Conservation (phyloP, 495 filamentous ascomycete species). For the Rostrohypoxylon terebratum region DNA sequence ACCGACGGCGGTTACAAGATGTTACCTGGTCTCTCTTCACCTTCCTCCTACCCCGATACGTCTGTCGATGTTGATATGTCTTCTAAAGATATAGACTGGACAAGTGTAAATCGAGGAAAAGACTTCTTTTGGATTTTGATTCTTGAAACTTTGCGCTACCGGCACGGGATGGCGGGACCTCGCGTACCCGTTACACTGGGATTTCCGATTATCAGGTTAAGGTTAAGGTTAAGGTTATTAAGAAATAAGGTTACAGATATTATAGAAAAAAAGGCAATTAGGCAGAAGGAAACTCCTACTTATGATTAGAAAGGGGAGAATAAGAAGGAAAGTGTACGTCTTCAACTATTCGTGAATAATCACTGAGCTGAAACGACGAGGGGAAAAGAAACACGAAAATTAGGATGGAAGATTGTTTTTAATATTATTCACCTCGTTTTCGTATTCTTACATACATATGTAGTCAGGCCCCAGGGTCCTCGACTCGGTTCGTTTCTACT, state of each 20-base stretch:
- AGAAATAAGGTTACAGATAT: slow-evolving; percentile 5
- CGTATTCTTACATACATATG: slow-evolving; percentile 38
- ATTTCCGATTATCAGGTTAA: background rate
- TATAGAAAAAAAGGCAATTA: slow-evolving; percentile 4
- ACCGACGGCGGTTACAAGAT: background rate
- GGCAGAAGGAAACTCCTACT: background rate
- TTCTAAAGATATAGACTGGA: background rate
- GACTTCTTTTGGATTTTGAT: background rate
- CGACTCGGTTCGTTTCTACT: slow-evolving; percentile 6
- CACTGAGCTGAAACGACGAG: slow-evolving; percentile 22
- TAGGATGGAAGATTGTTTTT: slow-evolving; percentile 36
- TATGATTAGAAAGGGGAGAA: background rate
- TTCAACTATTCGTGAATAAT: slow-evolving; percentile 13
- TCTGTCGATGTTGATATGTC: background rate
- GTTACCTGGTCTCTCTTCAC: background rate
- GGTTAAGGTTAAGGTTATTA: slow-evolving; percentile 1
- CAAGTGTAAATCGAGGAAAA: background rate
- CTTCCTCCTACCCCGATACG: background rate
- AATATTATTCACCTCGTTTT: slow-evolving; percentile 45
- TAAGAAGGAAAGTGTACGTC: background rate
- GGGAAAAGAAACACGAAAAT: slow-evolving; percentile 8
- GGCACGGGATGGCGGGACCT: background rate
- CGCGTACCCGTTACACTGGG: background rate
- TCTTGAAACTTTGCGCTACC: slow-evolving; percentile 4
- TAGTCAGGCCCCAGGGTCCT: slow-evolving; percentile 28